phyloP scores from a whole-genome alignment of 176 grass and related monocot genomes.

The Otatea glauca region DNA sequence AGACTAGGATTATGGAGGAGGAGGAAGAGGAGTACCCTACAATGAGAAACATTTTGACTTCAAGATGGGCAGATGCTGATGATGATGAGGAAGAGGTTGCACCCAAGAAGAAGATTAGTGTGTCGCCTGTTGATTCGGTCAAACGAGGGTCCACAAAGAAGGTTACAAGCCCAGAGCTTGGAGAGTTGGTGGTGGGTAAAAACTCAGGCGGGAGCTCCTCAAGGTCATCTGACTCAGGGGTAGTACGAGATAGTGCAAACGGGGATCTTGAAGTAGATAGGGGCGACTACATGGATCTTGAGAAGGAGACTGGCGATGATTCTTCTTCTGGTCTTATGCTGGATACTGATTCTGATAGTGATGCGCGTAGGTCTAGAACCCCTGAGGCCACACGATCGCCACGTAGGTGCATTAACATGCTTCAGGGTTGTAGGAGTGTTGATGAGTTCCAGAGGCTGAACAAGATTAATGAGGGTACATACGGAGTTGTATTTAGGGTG shows the following conservation, averaged over 20 bases:
- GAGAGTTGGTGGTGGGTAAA: conserved; percentile 47
- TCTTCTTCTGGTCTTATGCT: conserved; percentile 31
- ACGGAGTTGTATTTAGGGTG: conserved; percentile 87
- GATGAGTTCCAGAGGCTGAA: conserved; percentile 91
- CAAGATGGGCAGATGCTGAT: conserved; percentile 72
- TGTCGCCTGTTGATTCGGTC: conserved; percentile 19
- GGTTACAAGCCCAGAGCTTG: conserved; percentile 52
- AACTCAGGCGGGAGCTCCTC: conserved; percentile 54
- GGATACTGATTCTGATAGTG: conserved; percentile 40
- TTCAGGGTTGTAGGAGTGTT: conserved; percentile 86
- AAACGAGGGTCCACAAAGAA: conserved; percentile 46
- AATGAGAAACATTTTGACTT: conserved; percentile 69
- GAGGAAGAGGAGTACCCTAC: conserved; percentile 53
- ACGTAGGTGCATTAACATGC: conserved; percentile 82
- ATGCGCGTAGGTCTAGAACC: conserved; percentile 46
- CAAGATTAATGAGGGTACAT: conserved; percentile 95
- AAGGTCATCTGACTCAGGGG: conserved; percentile 49
- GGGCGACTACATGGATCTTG: conserved; percentile 50
- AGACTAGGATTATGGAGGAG: conserved; percentile 40
- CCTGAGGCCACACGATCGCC: conserved; percentile 43
- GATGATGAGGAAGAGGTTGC: conserved; percentile 49
- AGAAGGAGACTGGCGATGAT: conserved; percentile 30
- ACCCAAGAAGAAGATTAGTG: conserved; percentile 53
- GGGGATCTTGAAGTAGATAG: conserved; percentile 35
- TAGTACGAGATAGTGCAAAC: conserved; percentile 41